These are phyloP conservation scores for Mycena epipterygia DNA, from an alignment of 768 basidiomycete genomes.

Conservation along the genomic window DNA sequence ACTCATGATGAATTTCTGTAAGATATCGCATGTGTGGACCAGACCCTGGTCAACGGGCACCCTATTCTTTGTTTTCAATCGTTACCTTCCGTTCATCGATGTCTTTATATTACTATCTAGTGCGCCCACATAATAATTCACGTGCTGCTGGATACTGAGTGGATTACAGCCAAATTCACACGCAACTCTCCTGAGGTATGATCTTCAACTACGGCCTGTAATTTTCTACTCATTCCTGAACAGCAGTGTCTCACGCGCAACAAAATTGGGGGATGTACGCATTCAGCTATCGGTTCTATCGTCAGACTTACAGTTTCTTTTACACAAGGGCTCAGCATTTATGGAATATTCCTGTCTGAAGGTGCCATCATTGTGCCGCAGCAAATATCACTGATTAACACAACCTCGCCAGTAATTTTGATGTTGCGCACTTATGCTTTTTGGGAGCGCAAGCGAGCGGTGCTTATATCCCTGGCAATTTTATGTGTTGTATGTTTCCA, in stretches of 20 bases:
- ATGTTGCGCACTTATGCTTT: conserved; percentile 59
- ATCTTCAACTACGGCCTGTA: neutral
- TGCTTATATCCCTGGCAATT: conserved; percentile 49
- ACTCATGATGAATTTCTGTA: neutral
- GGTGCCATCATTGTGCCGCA: conserved; percentile 36
- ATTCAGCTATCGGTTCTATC: conserved; percentile 1
- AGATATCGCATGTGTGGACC: conserved; percentile 43
- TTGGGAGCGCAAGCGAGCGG: conserved; percentile 53
- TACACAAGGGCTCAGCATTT: conserved; percentile 48
- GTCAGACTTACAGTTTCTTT: neutral
- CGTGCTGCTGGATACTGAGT: neutral
- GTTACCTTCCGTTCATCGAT: conserved; percentile 48
- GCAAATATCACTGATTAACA: neutral
- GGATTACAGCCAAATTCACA: conserved; percentile 1
- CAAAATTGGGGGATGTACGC: conserved; percentile 15
- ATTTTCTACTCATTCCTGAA: neutral
- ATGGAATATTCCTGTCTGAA: conserved; percentile 54
- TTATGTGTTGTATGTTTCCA: conserved; percentile 38
- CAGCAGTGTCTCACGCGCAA: conserved; percentile 13
- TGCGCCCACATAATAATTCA: conserved; percentile 2
- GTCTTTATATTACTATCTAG: conserved; percentile 32
- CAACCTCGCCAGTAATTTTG: conserved; percentile 43
- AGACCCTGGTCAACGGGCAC: conserved; percentile 37
- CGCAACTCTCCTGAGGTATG: conserved; percentile 19
- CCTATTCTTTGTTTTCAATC: conserved; percentile 44